A percentile compares a stretch with the other conserved stretches of the same genome.
phyloP scores from a whole-genome alignment of 2,329 filamentous ascomycete species.

The Endocalyx cinctus region DNA sequence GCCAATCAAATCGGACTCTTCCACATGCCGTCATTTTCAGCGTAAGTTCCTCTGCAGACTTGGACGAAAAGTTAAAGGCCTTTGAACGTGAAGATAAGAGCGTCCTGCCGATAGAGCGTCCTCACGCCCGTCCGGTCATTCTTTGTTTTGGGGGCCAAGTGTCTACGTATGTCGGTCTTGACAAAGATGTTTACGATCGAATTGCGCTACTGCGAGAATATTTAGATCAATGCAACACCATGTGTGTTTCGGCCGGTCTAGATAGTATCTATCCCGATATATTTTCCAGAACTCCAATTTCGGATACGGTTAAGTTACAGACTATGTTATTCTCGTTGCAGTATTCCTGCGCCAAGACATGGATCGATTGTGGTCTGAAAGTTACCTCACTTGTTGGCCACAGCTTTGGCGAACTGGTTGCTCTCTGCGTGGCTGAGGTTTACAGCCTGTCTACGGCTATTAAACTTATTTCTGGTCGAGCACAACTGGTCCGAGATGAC shows the following conservation, averaged over 20 bases:
- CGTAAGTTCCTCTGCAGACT: constrained; percentile 19
- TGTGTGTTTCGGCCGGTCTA: constrained; percentile 10
- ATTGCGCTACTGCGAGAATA: constrained; percentile 17
- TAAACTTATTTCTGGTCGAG: constrained; percentile 23
- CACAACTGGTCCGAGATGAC: constrained; percentile 21
- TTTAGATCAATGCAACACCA: constrained; percentile 17
- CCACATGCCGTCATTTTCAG: constrained; percentile 19
- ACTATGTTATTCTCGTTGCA: constrained; percentile 34
- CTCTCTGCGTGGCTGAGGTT: constrained; percentile 30
- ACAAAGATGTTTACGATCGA: constrained; percentile 24
- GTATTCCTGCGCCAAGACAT: constrained; percentile 29
- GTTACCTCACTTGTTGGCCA: constrained; percentile 31
- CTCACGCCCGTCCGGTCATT: constrained; percentile 25
- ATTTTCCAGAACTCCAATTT: constrained; percentile 21
- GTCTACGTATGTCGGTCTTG: constrained; percentile 23
- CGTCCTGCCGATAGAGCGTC: constrained; percentile 1
- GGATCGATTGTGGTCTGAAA: constrained; percentile 32
- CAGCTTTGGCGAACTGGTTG: constrained; percentile 38
- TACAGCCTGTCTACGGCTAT: constrained; percentile 28
- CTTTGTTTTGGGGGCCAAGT: constrained; percentile 33
- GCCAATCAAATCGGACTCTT: constrained; percentile 24
- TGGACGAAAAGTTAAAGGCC: constrained; percentile 15
- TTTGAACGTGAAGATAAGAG: not conserved
- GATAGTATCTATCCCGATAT: constrained; percentile 27
- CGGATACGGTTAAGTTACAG: constrained; percentile 30